Percentiles rank a stretch among this genome's conserved stretches.
Conservation (phyloP, 176 grass and related monocot genomes). For the Zea luxurians region DNA sequence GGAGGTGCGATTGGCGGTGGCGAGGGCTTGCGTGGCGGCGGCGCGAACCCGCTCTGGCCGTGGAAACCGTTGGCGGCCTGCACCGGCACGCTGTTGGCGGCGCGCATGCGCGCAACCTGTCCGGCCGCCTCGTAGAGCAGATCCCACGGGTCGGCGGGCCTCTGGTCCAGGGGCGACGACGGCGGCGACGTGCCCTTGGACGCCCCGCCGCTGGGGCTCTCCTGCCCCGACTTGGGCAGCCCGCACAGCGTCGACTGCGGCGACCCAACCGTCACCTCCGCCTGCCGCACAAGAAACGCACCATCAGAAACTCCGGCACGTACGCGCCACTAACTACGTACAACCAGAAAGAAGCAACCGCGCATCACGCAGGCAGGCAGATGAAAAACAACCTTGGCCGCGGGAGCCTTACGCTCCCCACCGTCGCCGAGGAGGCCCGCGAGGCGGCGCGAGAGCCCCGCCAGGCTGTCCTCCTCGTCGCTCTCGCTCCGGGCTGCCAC, state of each 20-base stretch:
- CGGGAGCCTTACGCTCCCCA: neutral
- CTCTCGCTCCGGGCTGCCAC: constrained; percentile 57
- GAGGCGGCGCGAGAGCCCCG: constrained; percentile 36
- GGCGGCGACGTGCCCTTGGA: constrained; percentile 75
- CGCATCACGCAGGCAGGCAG: neutral
- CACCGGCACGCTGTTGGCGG: constrained; percentile 19
- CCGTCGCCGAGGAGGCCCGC: constrained; percentile 22
- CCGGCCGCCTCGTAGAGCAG: constrained; percentile 63
- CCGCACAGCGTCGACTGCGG: constrained; percentile 73
- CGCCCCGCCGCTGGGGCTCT: constrained; percentile 53
- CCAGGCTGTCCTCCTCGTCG: constrained; percentile 61
- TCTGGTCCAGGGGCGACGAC: constrained; percentile 64
- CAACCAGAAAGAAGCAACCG: neutral
- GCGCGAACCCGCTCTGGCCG: neutral
- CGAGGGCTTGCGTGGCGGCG: constrained; percentile 29
- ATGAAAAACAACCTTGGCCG: constrained; percentile 31
- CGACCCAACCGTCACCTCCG: constrained; percentile 45
- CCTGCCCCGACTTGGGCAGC: constrained; percentile 50
- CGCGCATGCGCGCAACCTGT: constrained; percentile 62
- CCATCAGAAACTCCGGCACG: neutral
- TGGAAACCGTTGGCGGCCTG: neutral
- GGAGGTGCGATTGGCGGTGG: constrained; percentile 7
- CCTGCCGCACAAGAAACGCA: neutral
- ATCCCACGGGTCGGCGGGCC: constrained; percentile 54
- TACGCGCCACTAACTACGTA: too few species aligned